Base-by-base conservation (phyloP, 192 early-diverging fungal genomes). In the Lobosporangium transversale region DNA sequence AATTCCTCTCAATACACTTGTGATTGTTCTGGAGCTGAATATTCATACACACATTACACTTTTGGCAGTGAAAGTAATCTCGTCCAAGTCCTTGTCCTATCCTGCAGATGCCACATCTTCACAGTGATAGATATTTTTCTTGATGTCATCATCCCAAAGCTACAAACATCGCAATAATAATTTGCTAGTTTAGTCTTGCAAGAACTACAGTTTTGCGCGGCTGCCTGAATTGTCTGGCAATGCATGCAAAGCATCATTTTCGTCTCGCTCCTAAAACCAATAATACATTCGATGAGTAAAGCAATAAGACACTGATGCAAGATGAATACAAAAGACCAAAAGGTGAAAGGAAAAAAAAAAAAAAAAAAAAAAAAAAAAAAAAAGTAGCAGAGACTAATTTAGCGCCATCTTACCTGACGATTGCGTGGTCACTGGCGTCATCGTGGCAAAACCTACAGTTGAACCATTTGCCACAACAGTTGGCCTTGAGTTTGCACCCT, bases 231-330 rank as follows among this genome's bases (percentile, higher is more conserved):
- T 8, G 85, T 86, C 32, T 74, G 52, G 78, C 97, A 99, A 62
- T 91, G 80, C 97, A 97, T 98, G 68, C 97, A 99, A 67, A 94
- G 87, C 95, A 99, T 98, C 54, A 80, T 87, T 52, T 89, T 87
- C 0, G 86, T 87, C 20, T 84, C 82, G 27, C 61, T 69, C 62
- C 84, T 83, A 56, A 7, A 50, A 31, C 10, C 6, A 29, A 1
- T 21, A 37, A 27, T 20, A 18, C 32, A 33, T 40, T 40, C 37
- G 14, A 40, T 40, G n/a, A n/a, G n/a, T 40, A 40, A 40, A 10
- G 7, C 37, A 40, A 40, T 14, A 40, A 40, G 14, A 7, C 14
- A 40, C 14, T 40, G 37, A 40, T 7, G 37, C 20, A 7, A 7
- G 40, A 42, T 42, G 40, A 17, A 42, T 9, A 42, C 40, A 17